A percentile compares a stretch with the other conserved stretches of the same genome.
Conservation (phyloP, 345 rosid species). For the Brassica carinata region DNA sequence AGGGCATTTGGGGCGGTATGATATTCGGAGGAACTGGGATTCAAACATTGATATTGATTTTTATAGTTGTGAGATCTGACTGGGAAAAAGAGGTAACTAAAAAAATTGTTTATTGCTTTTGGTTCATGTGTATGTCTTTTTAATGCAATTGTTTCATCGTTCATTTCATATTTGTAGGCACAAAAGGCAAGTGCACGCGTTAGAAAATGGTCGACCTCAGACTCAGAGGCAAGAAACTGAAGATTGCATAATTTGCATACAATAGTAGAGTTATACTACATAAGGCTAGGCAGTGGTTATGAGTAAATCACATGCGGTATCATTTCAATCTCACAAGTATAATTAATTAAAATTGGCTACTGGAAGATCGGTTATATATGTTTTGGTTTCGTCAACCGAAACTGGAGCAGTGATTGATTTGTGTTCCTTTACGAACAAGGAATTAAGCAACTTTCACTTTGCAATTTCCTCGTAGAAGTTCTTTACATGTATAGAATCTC, state of each 20-base stretch:
- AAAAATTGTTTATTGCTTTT: neutral
- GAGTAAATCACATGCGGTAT: neutral
- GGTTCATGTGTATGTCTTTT: neutral
- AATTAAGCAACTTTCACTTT: neutral
- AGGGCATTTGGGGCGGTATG: conserved; percentile 87
- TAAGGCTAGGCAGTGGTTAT: neutral
- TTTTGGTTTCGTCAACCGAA: neutral
- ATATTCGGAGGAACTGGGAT: conserved; percentile 62
- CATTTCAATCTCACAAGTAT: neutral
- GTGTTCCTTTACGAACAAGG: neutral
- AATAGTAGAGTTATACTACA: neutral
- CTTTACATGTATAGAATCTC: neutral
- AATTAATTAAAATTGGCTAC: neutral
- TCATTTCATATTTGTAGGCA: conserved; percentile 13
- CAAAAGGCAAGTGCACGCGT: conserved; percentile 14
- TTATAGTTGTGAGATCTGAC: conserved; percentile 44
- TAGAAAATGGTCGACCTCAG: neutral
- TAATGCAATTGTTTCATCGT: neutral
- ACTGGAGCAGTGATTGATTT: neutral
- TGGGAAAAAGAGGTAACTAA: conserved; percentile 63
- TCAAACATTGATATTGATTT: conserved; percentile 56
- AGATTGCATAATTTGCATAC: neutral
- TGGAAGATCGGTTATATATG: neutral
- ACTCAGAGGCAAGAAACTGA: neutral
- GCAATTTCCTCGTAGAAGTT: neutral